phyloP scores from a whole-genome alignment of 345 rosid genomes.

The Stellera chamaejasme region DNA sequence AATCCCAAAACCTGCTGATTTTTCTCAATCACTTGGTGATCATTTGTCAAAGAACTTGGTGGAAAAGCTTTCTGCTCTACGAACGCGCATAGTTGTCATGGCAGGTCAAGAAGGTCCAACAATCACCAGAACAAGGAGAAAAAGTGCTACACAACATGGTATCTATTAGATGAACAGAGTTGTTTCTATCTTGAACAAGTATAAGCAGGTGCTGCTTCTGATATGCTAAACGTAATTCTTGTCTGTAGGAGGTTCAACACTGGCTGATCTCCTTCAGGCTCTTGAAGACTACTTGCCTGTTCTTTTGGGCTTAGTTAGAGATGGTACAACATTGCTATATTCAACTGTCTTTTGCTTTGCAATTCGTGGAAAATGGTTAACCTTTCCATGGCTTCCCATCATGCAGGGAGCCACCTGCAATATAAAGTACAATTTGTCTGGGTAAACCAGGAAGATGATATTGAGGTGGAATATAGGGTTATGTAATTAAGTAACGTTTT shows the following conservation, averaged over 20 bases:
- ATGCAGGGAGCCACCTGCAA: constrained; percentile 64
- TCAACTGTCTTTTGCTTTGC: constrained; percentile 1
- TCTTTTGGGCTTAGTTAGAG: constrained; percentile 80
- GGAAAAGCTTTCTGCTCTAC: constrained; percentile 74
- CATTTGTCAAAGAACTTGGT: constrained; percentile 62
- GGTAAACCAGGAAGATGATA: constrained; percentile 94
- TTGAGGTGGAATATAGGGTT: constrained; percentile 45
- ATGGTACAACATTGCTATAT: constrained; percentile 37
- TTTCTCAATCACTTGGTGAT: constrained; percentile 61
- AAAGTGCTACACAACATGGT: constrained; percentile 95
- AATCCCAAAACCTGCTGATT: constrained; percentile 82
- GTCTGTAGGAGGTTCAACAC: constrained; percentile 77
- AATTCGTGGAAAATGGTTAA: constrained; percentile 6
- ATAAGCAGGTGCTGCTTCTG: constrained; percentile 3
- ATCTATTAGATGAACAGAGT: constrained; percentile 15
- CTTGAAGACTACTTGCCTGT: constrained; percentile 96
- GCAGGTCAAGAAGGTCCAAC: constrained; percentile 98
- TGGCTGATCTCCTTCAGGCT: constrained; percentile 93
- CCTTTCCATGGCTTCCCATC: constrained; percentile 8
- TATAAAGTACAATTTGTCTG: constrained; percentile 79
- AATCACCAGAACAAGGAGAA: constrained; percentile 83
- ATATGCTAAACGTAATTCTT: constrained; percentile 17
- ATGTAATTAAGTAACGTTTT: neutral
- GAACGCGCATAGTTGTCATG: constrained; percentile 96
- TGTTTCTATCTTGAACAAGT: neutral